Percentiles rank a stretch among this genome's conserved stretches.
Conservation (phyloP, 2,329 filamentous ascomycete genomes). For the Sclerotinia sclerotiorum region DNA sequence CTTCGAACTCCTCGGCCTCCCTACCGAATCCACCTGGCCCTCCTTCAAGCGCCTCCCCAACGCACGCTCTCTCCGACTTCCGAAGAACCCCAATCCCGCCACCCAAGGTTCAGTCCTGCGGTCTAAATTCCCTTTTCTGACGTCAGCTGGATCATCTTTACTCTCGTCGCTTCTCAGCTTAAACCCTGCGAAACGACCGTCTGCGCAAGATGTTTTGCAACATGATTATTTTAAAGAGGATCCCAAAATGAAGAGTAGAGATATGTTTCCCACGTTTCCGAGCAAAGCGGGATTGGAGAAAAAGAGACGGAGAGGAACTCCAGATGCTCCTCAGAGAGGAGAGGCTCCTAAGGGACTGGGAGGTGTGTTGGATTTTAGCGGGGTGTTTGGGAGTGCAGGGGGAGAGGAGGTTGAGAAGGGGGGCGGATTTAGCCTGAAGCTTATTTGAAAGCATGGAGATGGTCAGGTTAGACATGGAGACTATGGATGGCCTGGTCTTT, state of each 20-base stretch:
- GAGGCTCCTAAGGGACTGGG: constrained; percentile 47
- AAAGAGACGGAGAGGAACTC: constrained; percentile 68
- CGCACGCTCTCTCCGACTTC: constrained; percentile 74
- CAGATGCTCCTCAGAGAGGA: constrained; percentile 79
- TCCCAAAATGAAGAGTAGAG: constrained; percentile 83
- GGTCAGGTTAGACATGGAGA: neutral
- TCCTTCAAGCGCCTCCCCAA: constrained; percentile 84
- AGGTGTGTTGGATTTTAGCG: constrained; percentile 60
- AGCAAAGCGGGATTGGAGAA: constrained; percentile 92
- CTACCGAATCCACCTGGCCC: constrained; percentile 81
- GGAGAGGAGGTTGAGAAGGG: constrained; percentile 64
- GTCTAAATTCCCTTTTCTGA: constrained; percentile 78
- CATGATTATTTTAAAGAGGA: constrained; percentile 88
- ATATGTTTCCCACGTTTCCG: constrained; percentile 95
- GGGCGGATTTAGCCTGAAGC: constrained; percentile 64
- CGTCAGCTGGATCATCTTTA: constrained; percentile 68
- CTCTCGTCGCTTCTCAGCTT: constrained; percentile 70
- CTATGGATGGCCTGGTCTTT: neutral
- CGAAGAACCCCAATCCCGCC: constrained; percentile 46
- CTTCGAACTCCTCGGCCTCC: constrained; percentile 85
- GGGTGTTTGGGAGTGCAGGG: constrained; percentile 67
- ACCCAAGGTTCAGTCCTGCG: constrained; percentile 59
- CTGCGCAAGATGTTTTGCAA: constrained; percentile 69
- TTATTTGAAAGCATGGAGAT: constrained; percentile 47
- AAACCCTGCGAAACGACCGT: constrained; percentile 70